Percentiles rank a stretch among this genome's conserved stretches.
Evolutionary conservation across 306 rosid species (phyloP).

Genomic region (Rosa chinensis): DNA sequence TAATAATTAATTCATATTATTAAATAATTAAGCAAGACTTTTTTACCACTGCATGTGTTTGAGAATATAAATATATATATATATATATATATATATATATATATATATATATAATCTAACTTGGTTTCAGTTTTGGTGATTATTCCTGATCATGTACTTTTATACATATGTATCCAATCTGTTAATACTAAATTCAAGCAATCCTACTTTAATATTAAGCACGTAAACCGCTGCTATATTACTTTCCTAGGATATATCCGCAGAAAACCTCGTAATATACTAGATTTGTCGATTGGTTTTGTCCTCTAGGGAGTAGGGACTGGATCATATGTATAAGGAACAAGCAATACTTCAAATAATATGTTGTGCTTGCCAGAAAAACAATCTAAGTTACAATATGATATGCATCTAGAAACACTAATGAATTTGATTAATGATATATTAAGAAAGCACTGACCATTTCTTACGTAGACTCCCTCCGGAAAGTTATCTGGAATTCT

Average conservation of each 20-base stretch:
- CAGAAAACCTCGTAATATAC: not conserved
- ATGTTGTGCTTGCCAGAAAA: not conserved
- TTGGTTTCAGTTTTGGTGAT: no score
- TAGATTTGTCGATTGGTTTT: not conserved
- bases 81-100: no score
- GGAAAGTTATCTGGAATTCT: constrained; percentile 54
- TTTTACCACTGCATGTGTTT: no score
- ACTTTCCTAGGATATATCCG: not conserved
- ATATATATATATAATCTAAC: no score
- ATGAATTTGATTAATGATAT: not conserved
- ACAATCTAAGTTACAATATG: not conserved
- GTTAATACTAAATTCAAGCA: not conserved
- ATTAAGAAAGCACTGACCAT: constrained; percentile 36
- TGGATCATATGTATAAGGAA: not conserved
- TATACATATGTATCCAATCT: not conserved
- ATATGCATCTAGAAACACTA: not conserved
- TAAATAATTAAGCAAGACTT: no score
- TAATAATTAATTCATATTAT: no score
- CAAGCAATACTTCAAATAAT: not conserved
- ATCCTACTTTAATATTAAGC: not conserved
- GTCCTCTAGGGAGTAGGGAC: not conserved
- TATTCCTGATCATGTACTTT: not conserved
- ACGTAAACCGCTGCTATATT: not conserved
- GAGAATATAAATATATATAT: no score
- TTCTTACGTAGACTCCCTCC: constrained; percentile 63